Conservation (phyloP, 1,284 basidiomycete species). For the Thecaphora thlaspeos region DNA sequence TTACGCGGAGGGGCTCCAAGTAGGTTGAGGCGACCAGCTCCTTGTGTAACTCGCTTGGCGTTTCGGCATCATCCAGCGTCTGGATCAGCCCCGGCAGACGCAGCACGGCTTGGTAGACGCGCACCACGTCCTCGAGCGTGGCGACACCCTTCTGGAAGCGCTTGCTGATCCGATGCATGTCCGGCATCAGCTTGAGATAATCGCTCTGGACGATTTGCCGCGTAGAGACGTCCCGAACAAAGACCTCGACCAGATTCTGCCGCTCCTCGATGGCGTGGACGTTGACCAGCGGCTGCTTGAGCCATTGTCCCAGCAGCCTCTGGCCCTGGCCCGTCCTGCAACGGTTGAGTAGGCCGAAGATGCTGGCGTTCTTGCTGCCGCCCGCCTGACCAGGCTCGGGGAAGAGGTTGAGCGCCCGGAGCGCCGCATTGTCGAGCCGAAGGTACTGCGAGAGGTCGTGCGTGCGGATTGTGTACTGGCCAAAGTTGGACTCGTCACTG, state of each 20-base stretch:
- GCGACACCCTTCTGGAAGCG: conserved; percentile 83
- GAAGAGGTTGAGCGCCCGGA: conserved; percentile 84
- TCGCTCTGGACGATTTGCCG: conserved; percentile 77
- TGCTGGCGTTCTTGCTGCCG: conserved; percentile 61
- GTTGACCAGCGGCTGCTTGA: conserved; percentile 95
- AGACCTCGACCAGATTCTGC: conserved; percentile 72
- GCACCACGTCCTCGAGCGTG: conserved; percentile 88
- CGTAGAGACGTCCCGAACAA: conserved; percentile 75
- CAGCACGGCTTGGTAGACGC: conserved; percentile 74
- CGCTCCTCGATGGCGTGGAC: conserved; percentile 74
- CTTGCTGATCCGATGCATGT: conserved; percentile 88
- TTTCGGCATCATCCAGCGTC: conserved; percentile 61
- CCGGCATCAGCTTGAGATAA: conserved; percentile 85
- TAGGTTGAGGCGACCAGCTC: conserved; percentile 38
- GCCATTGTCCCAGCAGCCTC: conserved; percentile 85
- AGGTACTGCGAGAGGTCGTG: conserved; percentile 95
- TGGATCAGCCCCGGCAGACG: conserved; percentile 77
- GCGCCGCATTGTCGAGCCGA: conserved; percentile 89
- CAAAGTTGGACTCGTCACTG: conserved; percentile 77
- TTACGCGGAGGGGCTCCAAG: conserved; percentile 31
- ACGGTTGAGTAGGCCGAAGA: conserved; percentile 86
- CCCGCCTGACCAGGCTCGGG: conserved; percentile 62
- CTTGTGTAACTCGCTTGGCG: conserved; percentile 16
- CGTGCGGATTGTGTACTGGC: conserved; percentile 74
- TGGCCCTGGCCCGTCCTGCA: conserved; percentile 96